Conservation (phyloP, 768 basidiomycete species). For the Cystoderma amianthinum region DNA sequence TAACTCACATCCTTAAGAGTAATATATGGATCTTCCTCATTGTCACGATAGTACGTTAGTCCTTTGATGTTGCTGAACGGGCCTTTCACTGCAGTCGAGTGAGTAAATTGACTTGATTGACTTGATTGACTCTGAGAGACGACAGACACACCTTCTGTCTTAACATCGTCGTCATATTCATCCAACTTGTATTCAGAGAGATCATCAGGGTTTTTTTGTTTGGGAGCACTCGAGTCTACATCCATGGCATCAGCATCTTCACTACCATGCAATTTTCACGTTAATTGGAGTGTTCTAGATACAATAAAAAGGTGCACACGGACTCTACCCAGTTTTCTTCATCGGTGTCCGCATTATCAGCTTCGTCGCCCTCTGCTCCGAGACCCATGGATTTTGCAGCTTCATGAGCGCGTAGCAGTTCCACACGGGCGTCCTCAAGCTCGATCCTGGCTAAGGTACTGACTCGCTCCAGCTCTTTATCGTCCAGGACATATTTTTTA, state of each 20-base stretch:
- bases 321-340: conserved; percentile 83
- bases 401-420: conserved; percentile 76
- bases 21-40: conserved; percentile 94
- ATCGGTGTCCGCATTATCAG: conserved; percentile 39
- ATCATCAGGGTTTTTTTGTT: conserved; percentile 45
- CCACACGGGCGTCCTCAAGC: conserved; percentile 83
- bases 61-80: conserved; percentile 97
- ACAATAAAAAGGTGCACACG: conserved; percentile 31
- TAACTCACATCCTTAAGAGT: conserved; percentile 84
- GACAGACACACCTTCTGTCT: conserved; percentile 21
- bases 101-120: not conserved
- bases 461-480: conserved; percentile 84
- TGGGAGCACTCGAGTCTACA: conserved; percentile 34
- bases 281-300: conserved; percentile 8
- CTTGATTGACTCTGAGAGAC: not conserved
- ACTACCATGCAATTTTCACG: conserved; percentile 13
- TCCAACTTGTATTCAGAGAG: conserved; percentile 87
- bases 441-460: conserved; percentile 82
- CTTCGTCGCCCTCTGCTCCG: conserved; percentile 60
- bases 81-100: conserved; percentile 43
- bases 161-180: conserved; percentile 80
- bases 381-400: conserved; percentile 67
- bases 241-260: conserved; percentile 55
- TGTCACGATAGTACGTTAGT: conserved; percentile 83
- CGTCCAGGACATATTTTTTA: conserved; percentile 83